Evolutionary conservation across 2,329 filamentous ascomycete species (phyloP).

Genomic region (Arachnopeziza araneosa): DNA sequence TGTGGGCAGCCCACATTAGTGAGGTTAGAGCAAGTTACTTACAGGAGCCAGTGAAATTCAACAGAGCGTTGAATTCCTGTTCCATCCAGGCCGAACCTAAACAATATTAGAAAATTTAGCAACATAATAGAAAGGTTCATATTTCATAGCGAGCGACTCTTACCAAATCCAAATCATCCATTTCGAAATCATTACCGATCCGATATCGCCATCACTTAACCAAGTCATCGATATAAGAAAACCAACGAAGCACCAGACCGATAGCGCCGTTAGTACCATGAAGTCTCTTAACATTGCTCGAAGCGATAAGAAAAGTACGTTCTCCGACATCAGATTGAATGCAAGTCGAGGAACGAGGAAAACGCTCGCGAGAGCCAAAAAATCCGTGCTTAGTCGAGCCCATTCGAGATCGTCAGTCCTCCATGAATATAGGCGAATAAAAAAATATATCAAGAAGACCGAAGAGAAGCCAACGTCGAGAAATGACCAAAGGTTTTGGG

Average conservation of each 20-base stretch:
- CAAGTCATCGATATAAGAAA: constrained; percentile 76
- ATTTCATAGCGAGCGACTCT: not conserved
- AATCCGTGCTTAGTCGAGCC: constrained; percentile 59
- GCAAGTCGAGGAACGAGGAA: constrained; percentile 73
- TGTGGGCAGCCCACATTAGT: not conserved
- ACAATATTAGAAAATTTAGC: not conserved
- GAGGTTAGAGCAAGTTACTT: not conserved
- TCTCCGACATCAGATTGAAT: constrained; percentile 78
- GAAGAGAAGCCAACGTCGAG: constrained; percentile 72
- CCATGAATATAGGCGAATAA: constrained; percentile 62
- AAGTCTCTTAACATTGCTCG: constrained; percentile 85
- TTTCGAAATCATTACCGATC: constrained; percentile 67
- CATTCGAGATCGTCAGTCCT: constrained; percentile 41
- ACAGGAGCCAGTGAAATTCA: constrained; percentile 58
- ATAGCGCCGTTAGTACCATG: constrained; percentile 67
- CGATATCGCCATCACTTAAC: constrained; percentile 62
- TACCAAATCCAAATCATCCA: constrained; percentile 91
- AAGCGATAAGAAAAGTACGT: constrained; percentile 75
- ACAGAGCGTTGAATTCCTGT: constrained; percentile 47
- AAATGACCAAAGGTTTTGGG: constrained; percentile 85
- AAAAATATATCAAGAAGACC: constrained; percentile 65
- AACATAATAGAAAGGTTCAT: not conserved
- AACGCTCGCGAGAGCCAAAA: constrained; percentile 73
- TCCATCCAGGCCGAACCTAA: constrained; percentile 66
- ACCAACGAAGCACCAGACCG: constrained; percentile 63